Evolutionary conservation across 306 rosid species (phyloP).

Genomic region (Prunus mira): DNA sequence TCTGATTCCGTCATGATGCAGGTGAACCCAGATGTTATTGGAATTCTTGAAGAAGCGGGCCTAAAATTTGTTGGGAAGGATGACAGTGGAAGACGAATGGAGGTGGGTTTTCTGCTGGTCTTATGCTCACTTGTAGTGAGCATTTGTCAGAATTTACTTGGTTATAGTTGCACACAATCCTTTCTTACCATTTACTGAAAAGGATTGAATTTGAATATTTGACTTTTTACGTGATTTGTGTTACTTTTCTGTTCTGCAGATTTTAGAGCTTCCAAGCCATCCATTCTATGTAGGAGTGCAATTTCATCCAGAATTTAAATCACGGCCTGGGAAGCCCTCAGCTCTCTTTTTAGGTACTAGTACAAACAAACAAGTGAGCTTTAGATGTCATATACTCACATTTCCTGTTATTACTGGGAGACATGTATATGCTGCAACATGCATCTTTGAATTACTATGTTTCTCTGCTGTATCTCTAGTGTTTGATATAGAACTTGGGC

Average conservation of each 20-base stretch:
- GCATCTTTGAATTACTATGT: background rate
- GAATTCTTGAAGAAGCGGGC: constrained; percentile 72
- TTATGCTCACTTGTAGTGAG: constrained; percentile 14
- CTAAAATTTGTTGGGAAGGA: constrained; percentile 91
- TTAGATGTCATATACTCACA: background rate
- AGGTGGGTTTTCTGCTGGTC: constrained; percentile 49
- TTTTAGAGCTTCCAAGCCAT: constrained; percentile 87
- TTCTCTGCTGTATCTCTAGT: background rate
- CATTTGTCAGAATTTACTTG: constrained; percentile 16
- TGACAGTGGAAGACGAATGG: constrained; percentile 95
- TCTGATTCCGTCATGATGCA: constrained; percentile 32
- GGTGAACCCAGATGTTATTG: constrained; percentile 90
- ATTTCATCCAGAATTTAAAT: constrained; percentile 98
- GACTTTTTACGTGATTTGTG: background rate
- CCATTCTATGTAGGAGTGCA: constrained; percentile 91
- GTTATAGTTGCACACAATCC: constrained; percentile 15
- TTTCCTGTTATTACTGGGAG: background rate
- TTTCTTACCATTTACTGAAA: background rate
- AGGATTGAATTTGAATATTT: background rate
- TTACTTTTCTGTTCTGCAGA: constrained; percentile 46
- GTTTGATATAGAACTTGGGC: background rate
- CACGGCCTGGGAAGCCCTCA: constrained; percentile 89
- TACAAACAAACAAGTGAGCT: background rate
- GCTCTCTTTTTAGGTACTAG: constrained; percentile 75
- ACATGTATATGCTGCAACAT: background rate